Base-by-base conservation (phyloP, 75 land plant genomes). In the Sequoia sempervirens region DNA sequence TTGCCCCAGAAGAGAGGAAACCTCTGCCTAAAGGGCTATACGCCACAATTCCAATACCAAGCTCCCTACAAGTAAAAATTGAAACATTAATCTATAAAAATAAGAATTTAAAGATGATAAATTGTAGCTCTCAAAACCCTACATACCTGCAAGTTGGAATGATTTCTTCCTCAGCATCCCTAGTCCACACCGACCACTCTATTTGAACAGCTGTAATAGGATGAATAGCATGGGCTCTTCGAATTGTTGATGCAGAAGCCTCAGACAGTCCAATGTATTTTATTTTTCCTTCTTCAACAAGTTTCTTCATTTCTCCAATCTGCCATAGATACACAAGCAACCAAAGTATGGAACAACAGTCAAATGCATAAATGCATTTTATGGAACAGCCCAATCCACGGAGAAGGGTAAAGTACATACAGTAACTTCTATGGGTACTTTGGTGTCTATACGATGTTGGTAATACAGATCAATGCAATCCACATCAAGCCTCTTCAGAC, bases 381-480 rank as follows among this genome's bases (percentile, higher is more conserved):
- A n/a, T n/a, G n/a, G n/a, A n/a, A n/a, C n/a, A n/a, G n/a, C n/a
- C n/a, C n/a, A n/a, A 12, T 43, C 1, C 45, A 43, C 45, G 3
- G 0, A 43, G 45, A 43, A 43, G 45, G 6, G 45, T 43, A 43
- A 43, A 43, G 6, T 5, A 18, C 90, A 58, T 78, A 91, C 93
- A 50, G 92, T 92, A 82, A 89, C 81, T 84, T 93, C 93, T 47
- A 93, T 93, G 41, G 92, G 93, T 11, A 92, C 91, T 40, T 74
- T 68, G n/a, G 85, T 85, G 78, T 93, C 93, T 18, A 93, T 83
- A 0, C 95, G 86, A 81, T 92, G 92, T 85, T 87, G 90, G 81
- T 93, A 93, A 79, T 92, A 93, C 28, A 93, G 86, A 79, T 93
- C 95, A 80, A 93, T 93, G 87, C 84, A 93, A 56, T 92, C 92